Base-by-base conservation (phyloP, 139 green algal species). In the Chlorella sp. region DNA sequence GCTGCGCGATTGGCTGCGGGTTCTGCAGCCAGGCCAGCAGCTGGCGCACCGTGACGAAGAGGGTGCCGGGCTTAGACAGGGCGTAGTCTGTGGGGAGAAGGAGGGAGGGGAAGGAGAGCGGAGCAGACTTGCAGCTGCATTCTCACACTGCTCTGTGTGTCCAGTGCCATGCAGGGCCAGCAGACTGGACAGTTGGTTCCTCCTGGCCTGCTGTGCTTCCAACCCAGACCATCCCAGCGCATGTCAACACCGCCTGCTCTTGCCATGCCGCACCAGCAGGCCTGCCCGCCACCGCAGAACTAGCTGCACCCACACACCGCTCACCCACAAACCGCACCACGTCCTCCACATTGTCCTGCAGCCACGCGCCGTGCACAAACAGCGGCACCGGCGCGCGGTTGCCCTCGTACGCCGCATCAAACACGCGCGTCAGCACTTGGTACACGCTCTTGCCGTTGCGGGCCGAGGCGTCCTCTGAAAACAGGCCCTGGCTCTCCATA, bases 11-110 rank as follows among this genome's bases (percentile, higher is more conserved):
- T 13, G 65, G 30, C 30, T 39, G 17, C 6, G 65, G 65, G 65
- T 72, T 72, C 18, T 64, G 28, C 73, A 81, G 51, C 74, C 74
- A 81, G 20, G 74, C 74, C 32, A 81, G 74, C 74, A 81, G 74
- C 74, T 81, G 74, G 18, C 74, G 74, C 30, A 81, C 34, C 4
- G 55, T 70, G 28, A 81, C 47, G 38, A 81, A 81, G 55, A 70
- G 70, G 28, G 68, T 57, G 23, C 47, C 55, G 1, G 74, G 74
- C 74, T 70, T 68, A 55, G 51, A 12, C 3, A 38, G 47, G 1
- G 74, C 74, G 32, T 81, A 81, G 6, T 81, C 74, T 81, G 74
- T 57, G 38, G 30, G 47, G 12, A 2, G 30, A 1, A 5, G 15
- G 38, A 32, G 44, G 6, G 30, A 32, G 5, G 30, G 0, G 30